A percentile compares a stretch with the other conserved stretches of the same genome.
Conservation (phyloP, 106 monocot genomes). For the Vanilla planifolia region DNA sequence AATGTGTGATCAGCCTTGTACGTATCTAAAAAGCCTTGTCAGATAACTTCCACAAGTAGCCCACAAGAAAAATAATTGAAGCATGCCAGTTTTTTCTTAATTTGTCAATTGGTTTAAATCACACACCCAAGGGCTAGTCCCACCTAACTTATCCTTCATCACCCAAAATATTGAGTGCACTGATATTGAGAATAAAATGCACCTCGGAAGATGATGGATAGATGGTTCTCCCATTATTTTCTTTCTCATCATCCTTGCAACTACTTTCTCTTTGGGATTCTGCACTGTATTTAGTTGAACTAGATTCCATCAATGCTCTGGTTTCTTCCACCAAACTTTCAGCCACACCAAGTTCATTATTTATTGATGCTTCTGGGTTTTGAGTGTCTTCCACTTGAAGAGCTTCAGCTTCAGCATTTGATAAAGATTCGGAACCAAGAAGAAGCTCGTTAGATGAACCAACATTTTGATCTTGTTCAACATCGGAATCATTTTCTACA, state of each 20-base stretch:
- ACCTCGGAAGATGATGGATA: not conserved
- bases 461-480: constrained; percentile 4
- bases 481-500: constrained; percentile 7
- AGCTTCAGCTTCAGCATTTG: not conserved
- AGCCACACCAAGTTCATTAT: constrained; percentile 4
- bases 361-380: not conserved
- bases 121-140: too few relatives aligned
- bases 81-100: too few relatives aligned
- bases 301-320: constrained; percentile 16
- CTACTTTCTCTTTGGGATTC: constrained; percentile 14
- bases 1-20: too few relatives aligned
- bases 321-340: constrained; percentile 11
- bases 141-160: too few relatives aligned
- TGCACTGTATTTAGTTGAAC: constrained; percentile 2
- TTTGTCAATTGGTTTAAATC: too few relatives aligned
- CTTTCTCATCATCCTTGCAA: not conserved
- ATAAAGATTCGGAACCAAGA: constrained; percentile 4
- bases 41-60: too few relatives aligned
- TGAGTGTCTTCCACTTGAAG: not conserved
- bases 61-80: too few relatives aligned
- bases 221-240: not conserved
- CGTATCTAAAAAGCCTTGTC: too few relatives aligned
- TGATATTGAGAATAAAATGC: not conserved
- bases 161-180: too few relatives aligned
- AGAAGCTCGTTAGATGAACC: not conserved